These are phyloP conservation scores for Tolypocladium ovalisporum DNA, from an alignment of 2,329 filamentous ascomycete genomes.

Conservation along the genomic window DNA sequence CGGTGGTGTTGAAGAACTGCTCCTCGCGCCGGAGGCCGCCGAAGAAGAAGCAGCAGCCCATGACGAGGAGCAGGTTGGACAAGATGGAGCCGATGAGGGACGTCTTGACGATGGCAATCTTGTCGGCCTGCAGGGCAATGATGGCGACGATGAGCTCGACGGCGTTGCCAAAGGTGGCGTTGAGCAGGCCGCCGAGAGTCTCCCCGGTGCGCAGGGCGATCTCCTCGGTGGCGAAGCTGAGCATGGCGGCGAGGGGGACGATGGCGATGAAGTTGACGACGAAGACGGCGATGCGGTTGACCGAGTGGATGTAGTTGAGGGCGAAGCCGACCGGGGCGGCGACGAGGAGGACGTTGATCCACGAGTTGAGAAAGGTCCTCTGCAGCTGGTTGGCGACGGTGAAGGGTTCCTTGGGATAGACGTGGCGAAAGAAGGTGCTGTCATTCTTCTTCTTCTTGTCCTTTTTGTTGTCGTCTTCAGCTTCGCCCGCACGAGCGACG, in stretches of 20 bases:
- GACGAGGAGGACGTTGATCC: slow-evolving; percentile 75
- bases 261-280: slow-evolving; percentile 92
- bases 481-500: slow-evolving; percentile 7
- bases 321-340: slow-evolving; percentile 73
- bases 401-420: slow-evolving; percentile 42
- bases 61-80: slow-evolving; percentile 77
- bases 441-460: slow-evolving; percentile 25
- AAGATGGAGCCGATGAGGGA: slow-evolving; percentile 87
- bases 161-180: slow-evolving; percentile 87
- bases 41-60: slow-evolving; percentile 90
- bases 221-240: slow-evolving; percentile 85
- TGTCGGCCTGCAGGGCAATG: slow-evolving; percentile 62
- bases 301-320: slow-evolving; percentile 47
- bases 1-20: slow-evolving; percentile 85
- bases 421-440: slow-evolving; percentile 29
- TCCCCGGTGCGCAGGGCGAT: slow-evolving; percentile 74
- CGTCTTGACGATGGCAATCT: slow-evolving; percentile 82
- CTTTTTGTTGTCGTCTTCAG: slow-evolving; percentile 12
- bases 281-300: slow-evolving; percentile 58
- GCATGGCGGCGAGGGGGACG: slow-evolving; percentile 75
- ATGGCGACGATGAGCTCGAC: slow-evolving; percentile 85
- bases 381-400: slow-evolving; percentile 56
- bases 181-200: slow-evolving; percentile 77
- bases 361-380: slow-evolving; percentile 68
- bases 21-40: slow-evolving; percentile 68